These are phyloP conservation scores for Tagetes erecta DNA, from an alignment of 129 eudicot species.

Conservation along the genomic window DNA sequence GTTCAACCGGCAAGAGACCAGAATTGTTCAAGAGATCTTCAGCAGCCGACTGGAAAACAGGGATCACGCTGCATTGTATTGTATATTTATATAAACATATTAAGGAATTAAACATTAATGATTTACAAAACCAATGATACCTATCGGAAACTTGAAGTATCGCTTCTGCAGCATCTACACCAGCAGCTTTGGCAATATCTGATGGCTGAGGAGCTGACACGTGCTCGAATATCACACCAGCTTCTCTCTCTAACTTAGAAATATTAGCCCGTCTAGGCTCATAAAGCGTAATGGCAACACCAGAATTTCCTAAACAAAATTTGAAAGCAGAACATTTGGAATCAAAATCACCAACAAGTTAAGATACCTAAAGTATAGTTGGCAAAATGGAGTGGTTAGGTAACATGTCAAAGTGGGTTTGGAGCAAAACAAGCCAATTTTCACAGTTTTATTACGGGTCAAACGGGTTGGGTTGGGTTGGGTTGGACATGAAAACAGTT, in stretches of 20 bases:
- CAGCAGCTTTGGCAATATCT: constrained; percentile 39
- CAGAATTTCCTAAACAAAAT: constrained; percentile 57
- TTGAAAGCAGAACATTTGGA: background rate
- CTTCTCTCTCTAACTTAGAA: constrained; percentile 37
- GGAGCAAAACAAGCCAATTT: background rate
- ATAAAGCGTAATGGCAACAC: constrained; percentile 80
- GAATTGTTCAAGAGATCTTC: constrained; percentile 56
- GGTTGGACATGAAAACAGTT: background rate
- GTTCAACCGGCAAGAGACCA: constrained; percentile 64
- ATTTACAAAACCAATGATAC: constrained; percentile 13
- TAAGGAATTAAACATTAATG: background rate
- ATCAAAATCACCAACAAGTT: background rate
- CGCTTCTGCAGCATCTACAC: constrained; percentile 46
- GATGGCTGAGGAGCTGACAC: constrained; percentile 37
- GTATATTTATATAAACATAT: background rate
- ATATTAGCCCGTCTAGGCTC: constrained; percentile 60
- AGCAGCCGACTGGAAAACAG: constrained; percentile 34
- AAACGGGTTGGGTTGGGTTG: background rate
- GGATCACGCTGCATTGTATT: constrained; percentile 29
- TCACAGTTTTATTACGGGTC: background rate
- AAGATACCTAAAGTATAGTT: background rate
- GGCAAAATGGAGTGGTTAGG: background rate
- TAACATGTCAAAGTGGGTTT: background rate
- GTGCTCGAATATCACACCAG: constrained; percentile 36
- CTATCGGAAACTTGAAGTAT: constrained; percentile 63